Percentiles rank a stretch among this genome's conserved stretches.
Evolutionary conservation across 192 early-diverging fungal species (phyloP).

Genomic region (Phycomyces blakesleeanus): DNA sequence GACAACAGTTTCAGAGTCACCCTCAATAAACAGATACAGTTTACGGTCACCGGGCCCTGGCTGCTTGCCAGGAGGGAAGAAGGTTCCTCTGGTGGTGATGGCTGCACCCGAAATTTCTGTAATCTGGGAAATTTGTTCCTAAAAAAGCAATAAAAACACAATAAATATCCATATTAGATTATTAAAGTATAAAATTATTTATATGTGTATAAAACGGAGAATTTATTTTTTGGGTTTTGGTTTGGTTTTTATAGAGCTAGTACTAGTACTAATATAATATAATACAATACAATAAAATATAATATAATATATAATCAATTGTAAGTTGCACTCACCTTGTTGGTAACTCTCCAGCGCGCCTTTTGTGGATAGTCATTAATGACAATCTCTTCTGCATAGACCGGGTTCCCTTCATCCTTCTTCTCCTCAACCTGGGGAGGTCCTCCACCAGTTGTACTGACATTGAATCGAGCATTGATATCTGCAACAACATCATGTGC

Average conservation of each 20-base stretch:
- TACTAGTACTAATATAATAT: not conserved
- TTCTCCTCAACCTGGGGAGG: slow-evolving; percentile 18
- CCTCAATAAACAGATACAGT: slow-evolving; percentile 93
- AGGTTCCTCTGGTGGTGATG: slow-evolving; percentile 91
- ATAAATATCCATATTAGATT: too few species aligned
- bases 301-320: too few species aligned
- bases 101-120: slow-evolving; percentile 91
- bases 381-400: slow-evolving; percentile 81
- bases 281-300: not conserved
- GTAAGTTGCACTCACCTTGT: slow-evolving; percentile 63
- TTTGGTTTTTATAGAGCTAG: too few species aligned
- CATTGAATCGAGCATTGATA: slow-evolving; percentile 49
- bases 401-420: slow-evolving; percentile 38
- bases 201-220: too few species aligned
- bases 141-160: slow-evolving; percentile 10
- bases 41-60: slow-evolving; percentile 76
- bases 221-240: too few species aligned
- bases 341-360: slow-evolving; percentile 93
- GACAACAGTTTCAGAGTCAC: slow-evolving; percentile 81
- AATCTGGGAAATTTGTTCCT: slow-evolving; percentile 89
- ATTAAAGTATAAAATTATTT: too few species aligned
- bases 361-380: slow-evolving; percentile 98
- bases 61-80: slow-evolving; percentile 82
- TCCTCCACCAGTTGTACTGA: slow-evolving; percentile 18
- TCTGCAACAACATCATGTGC: slow-evolving; percentile 56